A percentile compares a stretch with the other conserved stretches of the same genome.
These are phyloP conservation scores for Carnegiea gigantea DNA, from an alignment of 179 eudicot genomes.

Conservation along the genomic window DNA sequence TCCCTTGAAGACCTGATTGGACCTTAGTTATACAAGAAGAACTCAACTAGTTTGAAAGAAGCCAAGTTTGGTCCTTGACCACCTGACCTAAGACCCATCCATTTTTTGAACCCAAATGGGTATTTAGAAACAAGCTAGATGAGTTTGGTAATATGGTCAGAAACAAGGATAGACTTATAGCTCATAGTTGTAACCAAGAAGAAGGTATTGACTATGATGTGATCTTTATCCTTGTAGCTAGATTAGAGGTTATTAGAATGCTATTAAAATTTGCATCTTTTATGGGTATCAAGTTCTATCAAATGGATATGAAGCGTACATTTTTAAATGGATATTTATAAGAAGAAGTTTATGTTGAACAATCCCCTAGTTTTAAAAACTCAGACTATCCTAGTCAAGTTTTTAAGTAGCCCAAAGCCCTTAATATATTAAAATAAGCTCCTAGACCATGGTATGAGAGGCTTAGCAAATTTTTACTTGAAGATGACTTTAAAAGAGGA, in stretches of 20 bases:
- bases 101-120: too few species aligned
- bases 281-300: not conserved
- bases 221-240: not conserved
- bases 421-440: conserved; percentile 16
- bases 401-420: not conserved
- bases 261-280: not conserved
- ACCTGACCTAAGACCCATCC: too few species aligned
- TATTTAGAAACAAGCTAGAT: too few species aligned
- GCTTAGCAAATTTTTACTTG: not conserved
- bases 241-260: not conserved
- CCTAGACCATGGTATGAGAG: conserved; percentile 22
- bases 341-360: not conserved
- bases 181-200: too few species aligned
- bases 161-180: too few species aligned
- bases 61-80: not conserved
- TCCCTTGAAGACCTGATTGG: not conserved
- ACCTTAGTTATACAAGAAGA: too few species aligned
- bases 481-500: conserved; percentile 3
- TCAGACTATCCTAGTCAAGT: not conserved
- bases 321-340: not conserved
- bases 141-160: too few species aligned
- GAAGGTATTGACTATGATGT: not conserved
- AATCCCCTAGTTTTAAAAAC: conserved; percentile 10
- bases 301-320: conserved; percentile 1
- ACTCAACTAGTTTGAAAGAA: not conserved